A percentile compares a stretch with the other conserved stretches of the same genome.
These are phyloP conservation scores for Brettanomyces anomalus DNA, from an alignment of 805 yeast species.

Conservation along the genomic window DNA sequence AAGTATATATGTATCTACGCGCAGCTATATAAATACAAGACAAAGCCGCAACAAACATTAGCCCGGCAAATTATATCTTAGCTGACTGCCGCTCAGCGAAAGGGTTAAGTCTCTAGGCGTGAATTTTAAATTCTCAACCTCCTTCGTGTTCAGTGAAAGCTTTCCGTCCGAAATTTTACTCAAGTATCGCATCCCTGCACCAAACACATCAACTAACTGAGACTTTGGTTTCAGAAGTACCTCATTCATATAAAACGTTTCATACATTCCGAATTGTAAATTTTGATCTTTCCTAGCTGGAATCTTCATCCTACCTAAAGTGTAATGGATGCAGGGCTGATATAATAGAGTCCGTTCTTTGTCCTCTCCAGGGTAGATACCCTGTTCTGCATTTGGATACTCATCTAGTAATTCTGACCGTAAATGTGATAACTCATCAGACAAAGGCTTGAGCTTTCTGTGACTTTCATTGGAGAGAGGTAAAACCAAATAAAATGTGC, in stretches of 20 bases:
- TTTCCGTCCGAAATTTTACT: constrained; percentile 12
- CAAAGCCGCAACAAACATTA: too few species aligned
- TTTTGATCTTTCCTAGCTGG: not conserved
- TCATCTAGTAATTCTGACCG: not conserved
- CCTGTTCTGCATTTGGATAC: too few species aligned
- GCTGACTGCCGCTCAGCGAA: constrained; percentile 10
- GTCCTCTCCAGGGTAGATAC: too few species aligned
- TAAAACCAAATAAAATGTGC: constrained; percentile 7
- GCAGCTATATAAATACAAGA: too few species aligned
- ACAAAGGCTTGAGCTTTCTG: constrained; percentile 6
- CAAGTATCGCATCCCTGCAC: constrained; percentile 7
- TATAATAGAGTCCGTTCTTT: constrained; percentile 3
- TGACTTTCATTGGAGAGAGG: not conserved
- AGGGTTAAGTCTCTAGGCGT: constrained; percentile 8
- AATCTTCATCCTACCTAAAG: constrained; percentile 2
- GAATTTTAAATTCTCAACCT: constrained; percentile 10
- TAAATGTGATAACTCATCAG: constrained; percentile 1
- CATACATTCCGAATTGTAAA: constrained; percentile 17
- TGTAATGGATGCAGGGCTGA: constrained; percentile 2
- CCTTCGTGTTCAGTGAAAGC: constrained; percentile 4
- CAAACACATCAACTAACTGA: constrained; percentile 8
- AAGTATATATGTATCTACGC: too few species aligned
- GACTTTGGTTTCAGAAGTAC: constrained; percentile 16
- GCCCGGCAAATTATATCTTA: constrained; percentile 2
- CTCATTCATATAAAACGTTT: constrained; percentile 17